A percentile compares a stretch with the other conserved stretches of the same genome.
Evolutionary conservation across 176 grass and related monocot genomes (phyloP).

Genomic region (Lolium perenne): DNA sequence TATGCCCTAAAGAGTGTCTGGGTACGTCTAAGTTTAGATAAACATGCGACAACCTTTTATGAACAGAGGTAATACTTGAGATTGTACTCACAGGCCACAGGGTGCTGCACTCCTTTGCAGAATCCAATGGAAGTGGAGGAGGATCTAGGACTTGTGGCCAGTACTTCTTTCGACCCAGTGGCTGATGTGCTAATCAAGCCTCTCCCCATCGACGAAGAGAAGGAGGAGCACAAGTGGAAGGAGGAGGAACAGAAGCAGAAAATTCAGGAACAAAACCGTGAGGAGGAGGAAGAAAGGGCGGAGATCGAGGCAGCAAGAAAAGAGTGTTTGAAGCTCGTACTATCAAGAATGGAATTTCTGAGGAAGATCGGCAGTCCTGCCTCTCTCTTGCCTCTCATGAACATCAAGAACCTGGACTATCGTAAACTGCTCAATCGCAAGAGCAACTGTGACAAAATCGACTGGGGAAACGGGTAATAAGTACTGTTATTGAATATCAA

Average conservation of each 20-base stretch:
- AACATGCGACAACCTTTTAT: too few species aligned
- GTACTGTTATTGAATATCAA: background rate
- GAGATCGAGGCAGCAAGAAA: background rate
- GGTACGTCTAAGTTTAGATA: too few species aligned
- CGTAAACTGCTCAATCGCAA: background rate
- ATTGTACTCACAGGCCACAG: background rate
- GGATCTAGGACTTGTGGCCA: background rate
- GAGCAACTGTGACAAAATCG: background rate
- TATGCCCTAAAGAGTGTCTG: too few species aligned
- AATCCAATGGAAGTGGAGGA: background rate
- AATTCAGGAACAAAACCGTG: background rate
- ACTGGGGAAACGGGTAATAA: background rate
- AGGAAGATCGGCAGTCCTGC: background rate
- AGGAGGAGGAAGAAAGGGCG: background rate
- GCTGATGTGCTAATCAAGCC: background rate
- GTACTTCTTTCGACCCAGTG: background rate
- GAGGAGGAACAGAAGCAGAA: background rate
- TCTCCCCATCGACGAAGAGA: background rate
- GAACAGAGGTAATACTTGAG: too few species aligned
- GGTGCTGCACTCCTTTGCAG: background rate
- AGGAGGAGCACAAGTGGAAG: background rate
- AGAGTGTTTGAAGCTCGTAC: background rate
- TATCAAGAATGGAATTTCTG: background rate
- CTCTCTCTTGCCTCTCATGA: background rate
- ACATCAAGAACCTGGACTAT: background rate